Percentiles rank a stretch among this genome's conserved stretches.
Conservation (phyloP, 2,329 filamentous ascomycete genomes). For the Rhynchosporium agropyri region DNA sequence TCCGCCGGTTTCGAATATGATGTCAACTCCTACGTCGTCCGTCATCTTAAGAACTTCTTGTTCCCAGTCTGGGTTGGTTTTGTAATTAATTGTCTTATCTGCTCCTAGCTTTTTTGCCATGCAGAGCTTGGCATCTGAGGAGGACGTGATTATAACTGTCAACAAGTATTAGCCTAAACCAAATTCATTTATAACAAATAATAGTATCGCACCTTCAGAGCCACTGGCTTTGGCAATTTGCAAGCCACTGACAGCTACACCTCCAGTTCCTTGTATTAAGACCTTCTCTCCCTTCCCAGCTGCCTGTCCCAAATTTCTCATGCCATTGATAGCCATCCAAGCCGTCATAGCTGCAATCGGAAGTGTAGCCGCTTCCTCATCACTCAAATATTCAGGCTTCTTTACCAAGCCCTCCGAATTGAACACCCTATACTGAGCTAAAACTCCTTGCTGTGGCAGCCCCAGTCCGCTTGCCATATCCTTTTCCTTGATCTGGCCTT, state of each 20-base stretch:
- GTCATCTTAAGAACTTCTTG: constrained; percentile 52
- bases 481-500: constrained; percentile 32
- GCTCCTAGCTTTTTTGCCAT: constrained; percentile 54
- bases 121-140: constrained; percentile 54
- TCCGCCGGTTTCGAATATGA: constrained; percentile 59
- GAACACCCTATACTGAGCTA: constrained; percentile 64
- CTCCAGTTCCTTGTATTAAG: constrained; percentile 58
- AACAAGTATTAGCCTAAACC: neutral
- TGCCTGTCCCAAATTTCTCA: constrained; percentile 55
- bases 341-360: constrained; percentile 66
- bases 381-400: constrained; percentile 57
- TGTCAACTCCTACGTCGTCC: constrained; percentile 50
- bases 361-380: constrained; percentile 62
- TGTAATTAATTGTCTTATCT: constrained; percentile 57
- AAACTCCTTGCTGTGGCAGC: constrained; percentile 62
- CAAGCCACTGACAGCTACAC: constrained; percentile 54
- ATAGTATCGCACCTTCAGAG: constrained; percentile 46
- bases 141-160: constrained; percentile 56
- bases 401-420: constrained; percentile 57
- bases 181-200: no score
- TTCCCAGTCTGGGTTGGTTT: constrained; percentile 55
- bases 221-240: constrained; percentile 58
- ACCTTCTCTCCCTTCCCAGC: constrained; percentile 44
- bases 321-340: constrained; percentile 66
- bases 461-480: constrained; percentile 58